phyloP scores from a whole-genome alignment of 1,284 basidiomycete genomes.

The Malassezia equina region DNA sequence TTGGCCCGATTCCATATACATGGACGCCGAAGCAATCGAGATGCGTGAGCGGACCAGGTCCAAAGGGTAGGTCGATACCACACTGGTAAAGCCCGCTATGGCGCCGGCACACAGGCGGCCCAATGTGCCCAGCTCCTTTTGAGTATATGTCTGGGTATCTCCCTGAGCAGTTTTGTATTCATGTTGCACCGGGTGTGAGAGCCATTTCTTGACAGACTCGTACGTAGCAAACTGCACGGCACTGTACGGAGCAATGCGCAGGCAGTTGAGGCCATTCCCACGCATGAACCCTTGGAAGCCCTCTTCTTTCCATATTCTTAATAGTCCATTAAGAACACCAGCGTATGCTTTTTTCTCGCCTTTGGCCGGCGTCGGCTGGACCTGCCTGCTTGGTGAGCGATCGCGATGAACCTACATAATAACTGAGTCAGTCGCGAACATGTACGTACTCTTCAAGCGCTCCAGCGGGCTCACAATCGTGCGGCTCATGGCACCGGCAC shows the following conservation, averaged over 20 bases:
- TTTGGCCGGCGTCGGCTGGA: constrained; percentile 26
- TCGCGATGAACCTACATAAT: constrained; percentile 67
- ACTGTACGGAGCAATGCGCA: constrained; percentile 67
- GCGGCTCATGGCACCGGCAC: constrained; percentile 57
- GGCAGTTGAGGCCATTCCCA: constrained; percentile 73
- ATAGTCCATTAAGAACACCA: constrained; percentile 37
- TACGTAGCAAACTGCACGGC: constrained; percentile 84
- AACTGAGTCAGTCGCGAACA: constrained; percentile 45
- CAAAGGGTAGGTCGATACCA: constrained; percentile 81
- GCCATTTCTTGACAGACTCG: constrained; percentile 62
- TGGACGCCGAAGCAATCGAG: constrained; percentile 60
- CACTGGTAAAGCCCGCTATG: constrained; percentile 78
- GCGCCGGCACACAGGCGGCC: constrained; percentile 67
- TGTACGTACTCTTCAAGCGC: constrained; percentile 61
- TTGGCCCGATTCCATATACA: constrained; percentile 15
- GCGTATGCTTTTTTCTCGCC: constrained; percentile 31
- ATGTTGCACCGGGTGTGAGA: not conserved
- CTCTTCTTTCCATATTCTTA: constrained; percentile 76
- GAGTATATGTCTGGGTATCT: not conserved
- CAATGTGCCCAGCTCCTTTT: constrained; percentile 27
- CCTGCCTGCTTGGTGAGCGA: constrained; percentile 20
- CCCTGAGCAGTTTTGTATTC: not conserved
- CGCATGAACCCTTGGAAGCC: constrained; percentile 85
- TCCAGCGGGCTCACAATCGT: constrained; percentile 87
- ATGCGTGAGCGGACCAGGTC: constrained; percentile 85